Conservation (phyloP, 306 rosid genomes). For the Astragalus glycyphyllos region DNA sequence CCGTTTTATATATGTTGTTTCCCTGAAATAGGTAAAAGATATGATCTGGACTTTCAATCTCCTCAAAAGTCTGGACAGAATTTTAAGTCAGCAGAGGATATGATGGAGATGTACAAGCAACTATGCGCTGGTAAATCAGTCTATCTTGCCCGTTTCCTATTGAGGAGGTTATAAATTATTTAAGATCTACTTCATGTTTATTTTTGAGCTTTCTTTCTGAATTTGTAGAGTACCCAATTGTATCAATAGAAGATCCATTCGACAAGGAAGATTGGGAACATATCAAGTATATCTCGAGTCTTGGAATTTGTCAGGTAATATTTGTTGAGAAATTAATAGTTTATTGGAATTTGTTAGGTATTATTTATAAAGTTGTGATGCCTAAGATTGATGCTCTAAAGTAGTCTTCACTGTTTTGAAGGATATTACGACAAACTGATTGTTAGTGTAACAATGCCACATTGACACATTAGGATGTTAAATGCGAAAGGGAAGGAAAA, state of each 20-base stretch:
- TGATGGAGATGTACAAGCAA: slow-evolving; percentile 78
- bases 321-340: slow-evolving; percentile 41
- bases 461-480: slow-evolving; percentile 2
- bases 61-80: slow-evolving; percentile 79
- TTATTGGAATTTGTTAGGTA: slow-evolving; percentile 78
- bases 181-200: slow-evolving; percentile 30
- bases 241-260: slow-evolving; percentile 95
- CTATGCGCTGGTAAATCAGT: slow-evolving; percentile 69
- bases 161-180: slow-evolving; percentile 15
- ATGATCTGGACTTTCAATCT: slow-evolving; percentile 80
- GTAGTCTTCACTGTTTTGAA: slow-evolving; percentile 14
- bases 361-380: slow-evolving; percentile 34
- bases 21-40: slow-evolving; percentile 75
- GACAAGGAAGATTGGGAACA: slow-evolving; percentile 98
- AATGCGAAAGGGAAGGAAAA: neutral
- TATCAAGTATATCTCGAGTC: slow-evolving; percentile 67
- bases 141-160: slow-evolving; percentile 23
- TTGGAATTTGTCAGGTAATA: slow-evolving; percentile 85
- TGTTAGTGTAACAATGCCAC: neutral
- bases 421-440: slow-evolving; percentile 14
- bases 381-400: slow-evolving; percentile 27
- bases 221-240: slow-evolving; percentile 74
- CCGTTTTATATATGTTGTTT: slow-evolving; percentile 27
- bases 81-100: slow-evolving; percentile 87
- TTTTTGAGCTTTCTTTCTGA: slow-evolving; percentile 34